These are phyloP conservation scores for Penicillium nucicola DNA, from an alignment of 495 filamentous ascomycete species.

Conservation along the genomic window DNA sequence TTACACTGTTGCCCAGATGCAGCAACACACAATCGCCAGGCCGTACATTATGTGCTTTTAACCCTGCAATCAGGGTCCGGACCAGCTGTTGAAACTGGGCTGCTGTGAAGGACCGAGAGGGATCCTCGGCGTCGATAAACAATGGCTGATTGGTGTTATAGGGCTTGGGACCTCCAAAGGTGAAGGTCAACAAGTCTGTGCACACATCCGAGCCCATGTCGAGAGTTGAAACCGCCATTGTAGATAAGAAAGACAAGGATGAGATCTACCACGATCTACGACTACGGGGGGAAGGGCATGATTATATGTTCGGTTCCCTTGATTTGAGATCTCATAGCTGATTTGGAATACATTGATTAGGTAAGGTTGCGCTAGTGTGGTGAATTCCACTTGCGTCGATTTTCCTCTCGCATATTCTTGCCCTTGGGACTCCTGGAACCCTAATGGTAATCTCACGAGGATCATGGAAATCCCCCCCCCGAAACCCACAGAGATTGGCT, in stretches of 20 bases:
- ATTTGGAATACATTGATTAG: conserved; percentile 15
- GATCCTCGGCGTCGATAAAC: conserved; percentile 57
- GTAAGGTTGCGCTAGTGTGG: conserved; percentile 1
- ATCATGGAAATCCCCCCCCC: too few species aligned
- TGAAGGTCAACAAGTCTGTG: conserved; percentile 42
- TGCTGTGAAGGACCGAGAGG: conserved; percentile 50
- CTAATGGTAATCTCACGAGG: too few species aligned
- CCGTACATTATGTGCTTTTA: conserved; percentile 51
- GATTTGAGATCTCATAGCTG: background rate
- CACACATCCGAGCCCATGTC: conserved; percentile 12
- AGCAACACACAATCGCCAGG: conserved; percentile 58
- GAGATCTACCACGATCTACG: conserved; percentile 1
- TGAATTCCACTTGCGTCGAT: background rate
- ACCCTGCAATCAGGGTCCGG: conserved; percentile 52
- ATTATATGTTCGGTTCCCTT: too few species aligned
- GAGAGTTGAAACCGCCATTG: background rate
- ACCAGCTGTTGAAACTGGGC: conserved; percentile 48
- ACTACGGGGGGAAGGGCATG: too few species aligned
- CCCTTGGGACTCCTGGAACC: too few species aligned
- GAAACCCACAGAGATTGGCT: too few species aligned
- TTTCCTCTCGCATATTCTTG: too few species aligned
- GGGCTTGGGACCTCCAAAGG: conserved; percentile 31
- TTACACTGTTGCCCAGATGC: conserved; percentile 60
- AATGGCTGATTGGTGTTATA: conserved; percentile 39
- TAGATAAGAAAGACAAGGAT: conserved; percentile 17